Base-by-base conservation (phyloP, 1,284 basidiomycete genomes). In the Rhodotorula sp. region DNA sequence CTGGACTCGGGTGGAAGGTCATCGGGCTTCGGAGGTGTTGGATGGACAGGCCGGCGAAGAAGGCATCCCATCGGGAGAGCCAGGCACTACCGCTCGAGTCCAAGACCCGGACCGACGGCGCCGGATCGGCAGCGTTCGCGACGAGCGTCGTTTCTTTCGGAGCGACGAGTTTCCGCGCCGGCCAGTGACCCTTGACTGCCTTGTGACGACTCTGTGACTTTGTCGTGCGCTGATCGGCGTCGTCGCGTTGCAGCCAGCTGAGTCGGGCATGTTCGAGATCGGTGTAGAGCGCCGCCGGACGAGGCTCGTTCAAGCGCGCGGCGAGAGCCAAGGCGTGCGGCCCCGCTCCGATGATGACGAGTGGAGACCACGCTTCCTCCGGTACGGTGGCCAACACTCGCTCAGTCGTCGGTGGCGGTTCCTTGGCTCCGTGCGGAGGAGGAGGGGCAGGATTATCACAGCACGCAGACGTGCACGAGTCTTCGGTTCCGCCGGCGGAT, bases 1-100 rank as follows among this genome's bases (percentile, higher is more conserved):
- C 75, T 1, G 82, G 81, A 47, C 77, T 73, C 0, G 77, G 75
- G 68, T 83, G 82, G 64, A 83, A 83, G 67, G 82, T 80, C 79
- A 83, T 80, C 5, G 82, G 82, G 31, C 78, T 80, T 10, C 82
- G 77, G 23, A 83, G 72, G 69, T 81, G 76, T 21, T 54, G 34
- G 58, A 80, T 79, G 31, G 69, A 46, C 7, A 80, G 69, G 3
- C 72, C 73, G 18, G 62, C 48, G 64, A 80, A 80, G 58, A 71
- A 74, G 5, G 43, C 58, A 43, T 76, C 63, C 79, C 79, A 80
- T 29, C 73, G 56, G 3, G 62, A 69, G 21, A 79, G n/a, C 72
- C 75, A 79, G 18, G 63, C 23, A 26, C 65, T 56, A n/a, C 67
- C 60, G 18, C 68, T 74, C 31, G 58, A 66, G 52, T 79, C 77